Conservation (phyloP, 345 rosid genomes). For the Gossypium turneri region DNA sequence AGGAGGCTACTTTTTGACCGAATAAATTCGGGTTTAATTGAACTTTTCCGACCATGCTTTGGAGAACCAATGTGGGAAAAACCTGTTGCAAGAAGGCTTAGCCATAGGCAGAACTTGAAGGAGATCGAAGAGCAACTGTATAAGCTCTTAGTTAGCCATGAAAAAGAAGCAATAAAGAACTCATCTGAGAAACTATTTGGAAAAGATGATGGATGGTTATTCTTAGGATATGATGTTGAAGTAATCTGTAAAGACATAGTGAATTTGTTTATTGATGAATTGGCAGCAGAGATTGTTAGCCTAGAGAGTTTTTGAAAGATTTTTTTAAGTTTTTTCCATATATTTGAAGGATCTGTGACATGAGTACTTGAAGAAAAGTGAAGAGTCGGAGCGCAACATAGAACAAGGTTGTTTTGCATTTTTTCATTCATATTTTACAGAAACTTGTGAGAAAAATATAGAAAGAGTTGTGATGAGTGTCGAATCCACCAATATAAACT, state of each 20-base stretch:
- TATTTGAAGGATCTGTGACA: no score
- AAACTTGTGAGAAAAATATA: neutral
- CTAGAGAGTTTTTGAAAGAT: slow-evolving; percentile 26
- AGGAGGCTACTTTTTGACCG: slow-evolving; percentile 73
- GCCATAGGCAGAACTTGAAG: slow-evolving; percentile 18
- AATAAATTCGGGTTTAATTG: slow-evolving; percentile 44
- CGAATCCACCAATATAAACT: no score
- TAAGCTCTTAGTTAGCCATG: slow-evolving; percentile 39
- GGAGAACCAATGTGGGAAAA: slow-evolving; percentile 38
- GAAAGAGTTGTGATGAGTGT: no score
- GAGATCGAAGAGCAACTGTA: slow-evolving; percentile 50
- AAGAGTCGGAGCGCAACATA: no score
- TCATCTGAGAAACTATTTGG: slow-evolving; percentile 33
- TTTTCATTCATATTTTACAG: neutral
- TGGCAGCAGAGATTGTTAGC: slow-evolving; percentile 52
- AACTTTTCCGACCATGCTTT: slow-evolving; percentile 39
- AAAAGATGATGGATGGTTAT: slow-evolving; percentile 51
- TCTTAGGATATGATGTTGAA: slow-evolving; percentile 53
- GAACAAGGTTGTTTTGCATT: neutral
- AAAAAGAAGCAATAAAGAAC: slow-evolving; percentile 37
- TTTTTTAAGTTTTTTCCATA: neutral
- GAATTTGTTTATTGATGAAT: slow-evolving; percentile 60
- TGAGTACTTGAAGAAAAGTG: no score
- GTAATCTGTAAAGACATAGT: slow-evolving; percentile 57
- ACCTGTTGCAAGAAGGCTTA: slow-evolving; percentile 48